phyloP scores from a whole-genome alignment of 306 rosid genomes.

The Corylus americana region DNA sequence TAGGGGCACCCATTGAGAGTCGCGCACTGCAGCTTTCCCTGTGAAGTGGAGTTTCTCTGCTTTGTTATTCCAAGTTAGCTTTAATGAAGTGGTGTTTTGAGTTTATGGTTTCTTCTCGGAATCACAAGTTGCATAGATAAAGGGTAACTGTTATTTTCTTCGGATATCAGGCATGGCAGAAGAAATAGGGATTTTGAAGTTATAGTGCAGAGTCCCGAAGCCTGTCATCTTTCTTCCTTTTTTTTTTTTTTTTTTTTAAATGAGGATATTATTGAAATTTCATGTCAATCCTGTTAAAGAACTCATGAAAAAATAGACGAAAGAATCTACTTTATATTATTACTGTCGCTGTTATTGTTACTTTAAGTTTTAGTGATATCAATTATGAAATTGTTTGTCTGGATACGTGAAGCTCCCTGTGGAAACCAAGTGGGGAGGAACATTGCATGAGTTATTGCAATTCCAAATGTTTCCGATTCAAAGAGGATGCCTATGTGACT shows the following conservation, averaged over 20 bases:
- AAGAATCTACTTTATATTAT: too few relatives aligned
- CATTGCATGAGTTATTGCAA: conserved; percentile 70
- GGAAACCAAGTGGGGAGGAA: conserved; percentile 83
- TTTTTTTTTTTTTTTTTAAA: too few relatives aligned
- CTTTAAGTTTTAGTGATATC: neutral
- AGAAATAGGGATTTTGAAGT: neutral
- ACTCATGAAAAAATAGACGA: too few relatives aligned
- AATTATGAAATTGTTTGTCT: neutral
- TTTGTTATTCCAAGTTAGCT: neutral
- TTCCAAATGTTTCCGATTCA: conserved; percentile 50
- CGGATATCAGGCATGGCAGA: neutral
- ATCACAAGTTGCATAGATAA: neutral
- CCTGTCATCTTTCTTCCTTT: neutral
- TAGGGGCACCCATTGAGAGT: neutral
- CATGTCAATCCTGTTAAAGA: too few relatives aligned
- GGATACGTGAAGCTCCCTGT: neutral
- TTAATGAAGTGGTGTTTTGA: neutral
- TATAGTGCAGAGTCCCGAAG: neutral
- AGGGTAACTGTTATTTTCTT: neutral
- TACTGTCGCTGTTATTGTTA: neutral
- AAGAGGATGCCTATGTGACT: conserved; percentile 62
- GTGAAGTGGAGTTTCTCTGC: neutral
- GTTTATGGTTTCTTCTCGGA: neutral
- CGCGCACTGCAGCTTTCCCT: neutral
- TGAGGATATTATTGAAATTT: too few relatives aligned